Percentiles rank a stretch among this genome's conserved stretches.
Conservation (phyloP, 768 basidiomycete genomes). For the Podaxis sp. region DNA sequence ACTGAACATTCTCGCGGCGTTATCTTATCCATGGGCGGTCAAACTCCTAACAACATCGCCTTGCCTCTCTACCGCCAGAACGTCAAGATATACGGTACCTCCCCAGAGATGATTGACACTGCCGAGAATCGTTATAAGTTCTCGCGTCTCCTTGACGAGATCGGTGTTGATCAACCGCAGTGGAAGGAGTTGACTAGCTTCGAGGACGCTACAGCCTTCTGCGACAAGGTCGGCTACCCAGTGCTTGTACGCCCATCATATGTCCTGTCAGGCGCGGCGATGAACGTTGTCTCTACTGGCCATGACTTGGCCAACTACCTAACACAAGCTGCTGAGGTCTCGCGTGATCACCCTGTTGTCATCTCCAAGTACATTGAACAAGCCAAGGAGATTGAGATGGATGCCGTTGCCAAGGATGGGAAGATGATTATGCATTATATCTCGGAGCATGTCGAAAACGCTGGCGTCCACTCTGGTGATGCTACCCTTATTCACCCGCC, state of each 20-base stretch:
- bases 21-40: conserved; percentile 97
- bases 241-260: conserved; percentile 97
- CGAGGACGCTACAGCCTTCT: conserved; percentile 86
- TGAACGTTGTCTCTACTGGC: conserved; percentile 96
- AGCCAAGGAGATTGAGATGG: conserved; percentile 99
- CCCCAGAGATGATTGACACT: conserved; percentile 99
- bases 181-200: conserved; percentile 98
- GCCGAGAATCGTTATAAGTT: conserved; percentile 99
- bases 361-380: conserved; percentile 99
- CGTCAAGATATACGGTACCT: conserved; percentile 97
- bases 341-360: conserved; percentile 86
- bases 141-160: conserved; percentile 94
- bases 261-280: conserved; percentile 98
- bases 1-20: conserved; percentile 85
- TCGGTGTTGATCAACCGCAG: conserved; percentile 95
- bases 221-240: conserved; percentile 90
- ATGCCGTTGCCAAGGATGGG: conserved; percentile 94
- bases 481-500: conserved; percentile 98
- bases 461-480: conserved; percentile 98
- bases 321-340: conserved; percentile 93
- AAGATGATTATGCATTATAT: conserved; percentile 99
- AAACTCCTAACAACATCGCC: conserved; percentile 98
- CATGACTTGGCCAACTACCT: conserved; percentile 92
- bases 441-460: conserved; percentile 99
- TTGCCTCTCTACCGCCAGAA: conserved; percentile 94